These are phyloP conservation scores for Cordyceps javanica DNA, from an alignment of 2,329 filamentous ascomycete genomes.

Conservation along the genomic window DNA sequence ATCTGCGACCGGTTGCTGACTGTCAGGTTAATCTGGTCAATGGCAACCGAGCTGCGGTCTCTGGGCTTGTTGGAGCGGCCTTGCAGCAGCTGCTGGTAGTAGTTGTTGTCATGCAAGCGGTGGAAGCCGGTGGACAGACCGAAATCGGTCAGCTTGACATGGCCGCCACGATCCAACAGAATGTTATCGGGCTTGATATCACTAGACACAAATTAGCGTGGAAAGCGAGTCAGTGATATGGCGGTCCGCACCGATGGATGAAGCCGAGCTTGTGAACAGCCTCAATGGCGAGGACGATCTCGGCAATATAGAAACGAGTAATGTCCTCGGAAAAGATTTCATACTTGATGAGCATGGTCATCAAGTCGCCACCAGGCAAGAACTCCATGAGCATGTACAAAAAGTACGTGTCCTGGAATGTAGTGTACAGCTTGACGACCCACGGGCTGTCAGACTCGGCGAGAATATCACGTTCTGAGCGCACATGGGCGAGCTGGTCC, in stretches of 20 bases:
- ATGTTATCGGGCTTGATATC: constrained; percentile 99
- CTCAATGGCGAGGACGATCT: constrained; percentile 96
- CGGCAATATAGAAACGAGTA: constrained; percentile 97
- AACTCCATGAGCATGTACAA: constrained; percentile 99
- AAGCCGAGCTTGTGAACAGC: constrained; percentile 97
- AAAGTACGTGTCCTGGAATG: constrained; percentile 94
- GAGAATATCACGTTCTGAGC: constrained; percentile 93
- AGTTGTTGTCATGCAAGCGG: constrained; percentile 94
- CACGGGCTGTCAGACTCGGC: constrained; percentile 99
- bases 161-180: constrained; percentile 85
- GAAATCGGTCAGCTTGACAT: constrained; percentile 98
- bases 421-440: constrained; percentile 98
- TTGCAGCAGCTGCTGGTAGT: constrained; percentile 93
- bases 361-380: constrained; percentile 92
- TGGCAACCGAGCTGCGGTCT: constrained; percentile 88
- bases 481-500: constrained; percentile 94
- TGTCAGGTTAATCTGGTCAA: constrained; percentile 96
- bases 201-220: constrained; percentile 39
- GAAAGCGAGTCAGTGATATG: neutral
- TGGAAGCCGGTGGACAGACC: constrained; percentile 97
- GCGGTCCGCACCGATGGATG: constrained; percentile 78
- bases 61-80: constrained; percentile 65
- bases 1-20: constrained; percentile 97
- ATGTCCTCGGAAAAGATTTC: constrained; percentile 99
- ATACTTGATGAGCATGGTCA: constrained; percentile 99